phyloP scores from a whole-genome alignment of 805 yeast species.

The Lipomyces yamanashiensis region DNA sequence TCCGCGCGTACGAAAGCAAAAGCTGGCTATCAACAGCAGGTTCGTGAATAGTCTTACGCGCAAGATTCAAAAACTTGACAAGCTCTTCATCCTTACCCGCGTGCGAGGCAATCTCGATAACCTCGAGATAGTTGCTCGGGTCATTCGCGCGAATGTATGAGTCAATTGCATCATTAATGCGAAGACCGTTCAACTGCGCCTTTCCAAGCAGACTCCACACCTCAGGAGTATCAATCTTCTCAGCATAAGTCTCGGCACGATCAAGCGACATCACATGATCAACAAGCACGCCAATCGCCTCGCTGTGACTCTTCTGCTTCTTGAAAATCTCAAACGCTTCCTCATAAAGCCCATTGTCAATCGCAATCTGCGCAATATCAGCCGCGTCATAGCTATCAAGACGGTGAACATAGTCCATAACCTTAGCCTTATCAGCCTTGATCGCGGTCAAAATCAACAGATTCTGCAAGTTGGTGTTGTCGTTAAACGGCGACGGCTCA shows the following conservation, averaged over 20 bases:
- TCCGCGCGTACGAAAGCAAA: slow-evolving; percentile 81
- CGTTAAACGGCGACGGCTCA: slow-evolving; percentile 97
- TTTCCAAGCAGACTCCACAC: slow-evolving; percentile 95
- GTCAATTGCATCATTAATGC: slow-evolving; percentile 87
- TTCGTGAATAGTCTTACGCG: slow-evolving; percentile 88
- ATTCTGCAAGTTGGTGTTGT: slow-evolving; percentile 93
- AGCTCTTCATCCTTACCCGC: slow-evolving; percentile 97
- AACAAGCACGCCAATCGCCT: slow-evolving; percentile 87
- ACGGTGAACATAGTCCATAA: slow-evolving; percentile 80
- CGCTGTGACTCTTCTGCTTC: slow-evolving; percentile 73
- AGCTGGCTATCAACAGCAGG: slow-evolving; percentile 92
- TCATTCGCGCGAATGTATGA: slow-evolving; percentile 92
- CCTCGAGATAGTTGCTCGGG: slow-evolving; percentile 86
- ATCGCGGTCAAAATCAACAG: slow-evolving; percentile 90
- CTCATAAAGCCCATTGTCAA: slow-evolving; percentile 84
- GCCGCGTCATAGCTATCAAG: slow-evolving; percentile 88
- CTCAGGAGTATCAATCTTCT: slow-evolving; percentile 80
- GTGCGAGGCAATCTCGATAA: slow-evolving; percentile 91
- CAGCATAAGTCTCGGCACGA: slow-evolving; percentile 92
- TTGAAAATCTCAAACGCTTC: slow-evolving; percentile 94
- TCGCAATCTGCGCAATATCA: slow-evolving; percentile 91
- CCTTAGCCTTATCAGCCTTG: slow-evolving; percentile 89
- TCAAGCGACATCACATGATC: slow-evolving; percentile 94
- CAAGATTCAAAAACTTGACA: slow-evolving; percentile 83
- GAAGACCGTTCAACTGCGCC: slow-evolving; percentile 92